phyloP scores from a whole-genome alignment of 2,329 filamentous ascomycete genomes.

The Thelonectria blattea region DNA sequence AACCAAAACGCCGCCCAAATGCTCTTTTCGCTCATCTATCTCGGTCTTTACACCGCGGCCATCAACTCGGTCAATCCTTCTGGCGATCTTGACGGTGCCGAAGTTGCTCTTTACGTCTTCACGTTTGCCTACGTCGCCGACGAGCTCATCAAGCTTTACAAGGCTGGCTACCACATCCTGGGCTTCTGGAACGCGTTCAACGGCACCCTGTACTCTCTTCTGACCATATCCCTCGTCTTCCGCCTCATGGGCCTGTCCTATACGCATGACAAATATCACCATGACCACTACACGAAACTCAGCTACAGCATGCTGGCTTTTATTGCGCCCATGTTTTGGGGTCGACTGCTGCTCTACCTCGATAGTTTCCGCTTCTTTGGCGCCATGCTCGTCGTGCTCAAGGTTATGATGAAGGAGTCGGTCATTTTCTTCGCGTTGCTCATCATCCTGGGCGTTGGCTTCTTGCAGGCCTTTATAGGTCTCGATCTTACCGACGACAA shows the following conservation, averaged over 20 bases:
- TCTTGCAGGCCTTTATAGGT: slow-evolving; percentile 93
- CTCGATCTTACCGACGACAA: slow-evolving; percentile 83
- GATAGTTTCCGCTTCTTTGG: slow-evolving; percentile 96
- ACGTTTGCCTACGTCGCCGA: slow-evolving; percentile 91
- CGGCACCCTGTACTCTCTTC: slow-evolving; percentile 76
- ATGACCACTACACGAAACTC: slow-evolving; percentile 73
- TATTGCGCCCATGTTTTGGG: slow-evolving; percentile 96
- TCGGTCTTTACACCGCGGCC: slow-evolving; percentile 84
- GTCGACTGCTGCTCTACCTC: slow-evolving; percentile 86
- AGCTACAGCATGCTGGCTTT: slow-evolving; percentile 96
- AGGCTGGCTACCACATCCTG: slow-evolving; percentile 88
- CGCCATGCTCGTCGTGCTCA: slow-evolving; percentile 95
- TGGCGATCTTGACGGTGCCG: slow-evolving; percentile 83
- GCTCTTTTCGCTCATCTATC: slow-evolving; percentile 80
- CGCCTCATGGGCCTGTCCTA: slow-evolving; percentile 80
- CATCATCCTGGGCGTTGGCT: slow-evolving; percentile 80
- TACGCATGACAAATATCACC: slow-evolving; percentile 48
- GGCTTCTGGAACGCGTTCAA: slow-evolving; percentile 99
- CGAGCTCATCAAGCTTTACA: slow-evolving; percentile 88
- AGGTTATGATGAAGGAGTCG: slow-evolving; percentile 93
- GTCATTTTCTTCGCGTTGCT: slow-evolving; percentile 96
- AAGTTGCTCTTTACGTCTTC: slow-evolving; percentile 87
- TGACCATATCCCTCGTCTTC: slow-evolving; percentile 78
- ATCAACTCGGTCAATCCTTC: slow-evolving; percentile 92
- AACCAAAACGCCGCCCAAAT: slow-evolving; percentile 94